Conservation (phyloP, 805 yeast species). For the Metschnikowia baotianmanensis region DNA sequence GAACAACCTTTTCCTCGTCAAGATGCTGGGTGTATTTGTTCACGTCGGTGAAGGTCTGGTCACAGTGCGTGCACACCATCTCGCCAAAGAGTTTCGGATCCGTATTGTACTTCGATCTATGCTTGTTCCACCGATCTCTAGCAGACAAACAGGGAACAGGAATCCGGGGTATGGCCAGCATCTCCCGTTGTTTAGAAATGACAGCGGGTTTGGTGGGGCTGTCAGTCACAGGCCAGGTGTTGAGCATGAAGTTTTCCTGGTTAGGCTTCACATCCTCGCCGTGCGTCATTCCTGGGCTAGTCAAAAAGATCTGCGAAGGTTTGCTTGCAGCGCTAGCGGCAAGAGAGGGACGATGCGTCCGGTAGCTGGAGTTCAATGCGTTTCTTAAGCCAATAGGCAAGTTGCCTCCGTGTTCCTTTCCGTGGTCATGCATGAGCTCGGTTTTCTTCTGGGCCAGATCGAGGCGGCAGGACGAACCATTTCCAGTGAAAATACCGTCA, state of each 20-base stretch:
- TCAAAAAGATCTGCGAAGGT: not conserved
- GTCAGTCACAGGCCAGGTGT: constrained; percentile 12
- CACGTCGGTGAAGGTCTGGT: constrained; percentile 10
- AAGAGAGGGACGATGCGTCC: constrained; percentile 1
- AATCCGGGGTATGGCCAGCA: not conserved
- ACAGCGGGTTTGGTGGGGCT: not conserved
- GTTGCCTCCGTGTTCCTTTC: not conserved
- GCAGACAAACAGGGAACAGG: constrained; percentile 11
- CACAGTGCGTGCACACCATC: constrained; percentile 16
- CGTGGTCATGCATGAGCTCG: not conserved
- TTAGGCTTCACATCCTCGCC: constrained; percentile 4
- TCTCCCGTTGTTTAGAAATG: constrained; percentile 2
- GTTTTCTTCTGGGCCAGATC: not conserved
- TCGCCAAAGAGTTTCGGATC: constrained; percentile 8
- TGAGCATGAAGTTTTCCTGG: constrained; percentile 8
- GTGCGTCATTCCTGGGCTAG: not conserved
- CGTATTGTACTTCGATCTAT: constrained; percentile 1
- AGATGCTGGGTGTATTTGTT: constrained; percentile 13
- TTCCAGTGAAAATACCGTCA: constrained; percentile 7
- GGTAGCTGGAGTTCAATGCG: constrained; percentile 7
- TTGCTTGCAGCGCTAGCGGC: not conserved
- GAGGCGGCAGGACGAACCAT: not conserved
- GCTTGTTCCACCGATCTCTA: constrained; percentile 9
- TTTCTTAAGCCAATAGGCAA: constrained; percentile 12
- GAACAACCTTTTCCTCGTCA: constrained; percentile 12